Evolutionary conservation across 2,329 filamentous ascomycete genomes (phyloP).

Genomic region (Colletotrichum brevisporum): DNA sequence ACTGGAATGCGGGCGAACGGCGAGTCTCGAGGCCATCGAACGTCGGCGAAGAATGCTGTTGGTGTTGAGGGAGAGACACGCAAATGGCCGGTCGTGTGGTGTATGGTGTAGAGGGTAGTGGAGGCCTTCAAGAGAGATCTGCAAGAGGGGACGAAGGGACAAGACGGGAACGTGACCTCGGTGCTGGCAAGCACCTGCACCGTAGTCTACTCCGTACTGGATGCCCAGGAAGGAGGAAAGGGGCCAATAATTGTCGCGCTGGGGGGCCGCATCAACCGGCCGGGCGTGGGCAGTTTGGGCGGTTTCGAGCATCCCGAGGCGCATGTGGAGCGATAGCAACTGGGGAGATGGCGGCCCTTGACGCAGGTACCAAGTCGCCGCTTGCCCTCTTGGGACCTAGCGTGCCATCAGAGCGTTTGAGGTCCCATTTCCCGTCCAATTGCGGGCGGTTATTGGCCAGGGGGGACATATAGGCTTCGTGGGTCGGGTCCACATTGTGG

Average conservation of each 20-base stretch:
- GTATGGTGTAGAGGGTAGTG: conserved; percentile 21
- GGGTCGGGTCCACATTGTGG: conserved; percentile 2
- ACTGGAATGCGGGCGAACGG: conserved; percentile 14
- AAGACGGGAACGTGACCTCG: background rate
- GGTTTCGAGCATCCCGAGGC: conserved; percentile 32
- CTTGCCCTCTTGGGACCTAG: conserved; percentile 9
- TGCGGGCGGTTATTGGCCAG: conserved; percentile 13
- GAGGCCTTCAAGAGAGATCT: conserved; percentile 40
- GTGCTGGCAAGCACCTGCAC: too few relatives aligned
- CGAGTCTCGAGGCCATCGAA: conserved; percentile 28
- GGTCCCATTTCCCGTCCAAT: conserved; percentile 22
- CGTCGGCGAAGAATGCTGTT: conserved; percentile 24
- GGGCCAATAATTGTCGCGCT: conserved; percentile 27
- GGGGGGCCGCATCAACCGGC: conserved; percentile 15
- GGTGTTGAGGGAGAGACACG: conserved; percentile 5
- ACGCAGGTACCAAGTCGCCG: conserved; percentile 31
- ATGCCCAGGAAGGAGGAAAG: conserved; percentile 18
- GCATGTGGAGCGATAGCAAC: conserved; percentile 31
- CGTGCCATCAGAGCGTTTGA: conserved; percentile 37
- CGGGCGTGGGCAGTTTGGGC: conserved; percentile 32
- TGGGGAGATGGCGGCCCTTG: conserved; percentile 24
- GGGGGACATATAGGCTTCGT: conserved; percentile 23
- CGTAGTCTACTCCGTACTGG: conserved; percentile 8
- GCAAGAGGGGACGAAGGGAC: conserved; percentile 13
- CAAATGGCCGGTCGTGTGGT: background rate